Evolutionary conservation across 176 grass and related monocot genomes (phyloP), one percentile per base, ranked within the genome.

Genomic region (Paspalum notatum): DNA sequence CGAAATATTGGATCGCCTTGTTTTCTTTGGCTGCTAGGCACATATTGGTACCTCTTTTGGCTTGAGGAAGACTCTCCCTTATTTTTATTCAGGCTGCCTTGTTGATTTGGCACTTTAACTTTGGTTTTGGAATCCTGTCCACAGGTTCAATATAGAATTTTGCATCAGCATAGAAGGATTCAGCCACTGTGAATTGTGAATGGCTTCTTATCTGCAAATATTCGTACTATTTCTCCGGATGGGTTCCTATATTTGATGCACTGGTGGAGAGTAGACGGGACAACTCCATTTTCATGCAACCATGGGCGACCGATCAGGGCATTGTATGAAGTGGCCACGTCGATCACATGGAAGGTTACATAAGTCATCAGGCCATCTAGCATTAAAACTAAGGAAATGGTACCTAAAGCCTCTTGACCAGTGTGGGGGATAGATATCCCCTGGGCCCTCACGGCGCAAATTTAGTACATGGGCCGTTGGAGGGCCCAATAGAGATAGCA

Each of bases 31-130:
- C 12, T 5, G 0, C 68, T 62, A 25, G 68, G 80, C 24, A 82
- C 62, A 18, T 62, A 72, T 17, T 52, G 56, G 0, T 81, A 71
- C 38, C 22, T 21, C 12, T 60, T 47, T 6, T 2, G 0, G 12
- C 1, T 8, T 10, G 16, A 37, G 3, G 52, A 50, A 0, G 25
- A 44, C 32, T 69, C 6, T 1, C 5, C 0, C 0, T 0, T 0
- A 8, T 51, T 22, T 16, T 4, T 14, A 0, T 46, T 2, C 7
- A 12, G 1, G 1, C 22, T 2, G 2, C 9, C 16, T 9, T 8
- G 25, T 15, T 59, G 4, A n/a, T n/a, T n/a, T 21, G 37, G 11
- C 0, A 5, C 1, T 17, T 18, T 10, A 1, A 1, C 9, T n/a
- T 65, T 65, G 37, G 37, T 18, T 65, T 65, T 65, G 62, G 17